Conservation (phyloP, 2,329 filamentous ascomycete genomes). For the Sphaerulina vaccinii region DNA sequence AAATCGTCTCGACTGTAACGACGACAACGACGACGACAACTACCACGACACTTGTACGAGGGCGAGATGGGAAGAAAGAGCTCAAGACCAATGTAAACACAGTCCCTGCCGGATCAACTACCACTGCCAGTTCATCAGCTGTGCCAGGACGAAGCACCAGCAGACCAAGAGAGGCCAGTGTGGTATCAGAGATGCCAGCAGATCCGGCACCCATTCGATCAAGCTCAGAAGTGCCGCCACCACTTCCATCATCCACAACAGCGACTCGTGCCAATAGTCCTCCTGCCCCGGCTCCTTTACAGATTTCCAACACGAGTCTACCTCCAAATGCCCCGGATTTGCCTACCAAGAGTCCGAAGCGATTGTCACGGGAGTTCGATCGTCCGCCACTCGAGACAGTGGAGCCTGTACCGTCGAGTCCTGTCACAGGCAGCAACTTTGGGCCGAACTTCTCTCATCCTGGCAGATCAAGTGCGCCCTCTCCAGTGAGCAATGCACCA, state of each 20-base stretch:
- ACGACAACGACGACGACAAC: constrained; percentile 37
- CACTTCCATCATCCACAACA: constrained; percentile 4
- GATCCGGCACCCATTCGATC: constrained; percentile 16
- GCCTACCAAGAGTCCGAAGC: constrained; percentile 15
- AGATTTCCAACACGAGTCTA: constrained; percentile 1
- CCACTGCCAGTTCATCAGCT: constrained; percentile 4
- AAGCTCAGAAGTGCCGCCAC: constrained; percentile 7
- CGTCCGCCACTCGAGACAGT: constrained; percentile 7
- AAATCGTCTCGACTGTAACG: constrained; percentile 33
- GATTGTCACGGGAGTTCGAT: constrained; percentile 13
- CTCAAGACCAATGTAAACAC: constrained; percentile 24
- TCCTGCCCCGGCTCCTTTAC: constrained; percentile 2
- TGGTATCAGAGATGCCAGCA: constrained; percentile 28
- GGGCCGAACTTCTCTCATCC: constrained; percentile 14
- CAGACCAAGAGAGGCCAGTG: constrained; percentile 16
- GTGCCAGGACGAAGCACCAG: neutral
- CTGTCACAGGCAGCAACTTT: constrained; percentile 12
- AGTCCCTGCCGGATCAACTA: constrained; percentile 9
- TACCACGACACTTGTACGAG: constrained; percentile 26
- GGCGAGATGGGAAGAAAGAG: constrained; percentile 24
- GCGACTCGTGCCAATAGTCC: constrained; percentile 7
- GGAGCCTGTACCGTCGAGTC: constrained; percentile 13
- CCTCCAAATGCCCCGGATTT: constrained; percentile 5
- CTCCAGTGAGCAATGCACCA: constrained; percentile 1
- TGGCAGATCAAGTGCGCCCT: neutral